Percentiles rank a stretch among this genome's conserved stretches.
phyloP scores from a whole-genome alignment of 768 basidiomycete genomes.

The Tylopilus felleus region DNA sequence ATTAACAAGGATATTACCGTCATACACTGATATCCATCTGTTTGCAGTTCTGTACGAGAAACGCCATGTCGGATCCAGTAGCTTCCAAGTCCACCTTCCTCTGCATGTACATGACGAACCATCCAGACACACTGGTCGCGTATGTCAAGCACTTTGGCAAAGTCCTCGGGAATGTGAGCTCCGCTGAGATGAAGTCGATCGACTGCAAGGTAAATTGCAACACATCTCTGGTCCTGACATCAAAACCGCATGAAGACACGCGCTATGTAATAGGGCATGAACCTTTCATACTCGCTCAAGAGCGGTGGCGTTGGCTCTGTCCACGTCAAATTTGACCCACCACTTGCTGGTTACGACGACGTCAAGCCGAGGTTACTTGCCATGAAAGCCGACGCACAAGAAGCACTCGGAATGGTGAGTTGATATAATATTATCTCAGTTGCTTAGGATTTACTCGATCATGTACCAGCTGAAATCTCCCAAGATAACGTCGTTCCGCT shows the following conservation, averaged over 20 bases:
- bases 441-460: neutral
- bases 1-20: no score
- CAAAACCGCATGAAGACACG: neutral
- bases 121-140: slow-evolving; percentile 80
- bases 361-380: slow-evolving; percentile 75
- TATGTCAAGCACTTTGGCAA: slow-evolving; percentile 78
- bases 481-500: slow-evolving; percentile 52
- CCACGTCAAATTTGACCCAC: slow-evolving; percentile 63
- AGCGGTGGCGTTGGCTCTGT: slow-evolving; percentile 44
- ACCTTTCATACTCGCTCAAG: slow-evolving; percentile 58
- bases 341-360: slow-evolving; percentile 70
- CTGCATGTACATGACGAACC: slow-evolving; percentile 81
- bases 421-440: neutral
- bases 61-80: slow-evolving; percentile 63
- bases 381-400: slow-evolving; percentile 81
- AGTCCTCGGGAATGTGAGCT: slow-evolving; percentile 48
- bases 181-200: slow-evolving; percentile 71
- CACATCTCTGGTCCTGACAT: neutral
- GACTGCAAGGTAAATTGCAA: slow-evolving; percentile 52
- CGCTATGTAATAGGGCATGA: slow-evolving; percentile 54
- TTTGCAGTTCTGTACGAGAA: neutral
- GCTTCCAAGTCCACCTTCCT: slow-evolving; percentile 74
- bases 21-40: no score
- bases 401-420: slow-evolving; percentile 74
- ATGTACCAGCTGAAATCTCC: slow-evolving; percentile 57